A percentile compares a stretch with the other conserved stretches of the same genome.
These are phyloP conservation scores for Coelastrella sp. DNA, from an alignment of 139 green algal genomes.

Conservation along the genomic window DNA sequence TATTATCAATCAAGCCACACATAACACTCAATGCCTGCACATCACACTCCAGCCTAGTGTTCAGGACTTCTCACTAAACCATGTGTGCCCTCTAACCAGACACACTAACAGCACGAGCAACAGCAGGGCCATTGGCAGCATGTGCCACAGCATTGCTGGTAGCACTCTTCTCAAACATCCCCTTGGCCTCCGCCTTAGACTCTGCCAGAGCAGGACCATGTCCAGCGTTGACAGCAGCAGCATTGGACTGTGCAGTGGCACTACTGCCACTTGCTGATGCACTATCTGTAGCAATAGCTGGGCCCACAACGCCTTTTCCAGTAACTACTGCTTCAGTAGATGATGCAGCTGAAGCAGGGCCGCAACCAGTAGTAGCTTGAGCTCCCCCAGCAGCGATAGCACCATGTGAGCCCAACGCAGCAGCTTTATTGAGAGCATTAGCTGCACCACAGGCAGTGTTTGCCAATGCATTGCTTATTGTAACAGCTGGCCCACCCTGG, in stretches of 20 bases:
- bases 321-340: neutral
- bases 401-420: neutral
- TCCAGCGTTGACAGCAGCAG: slow-evolving; percentile 2
- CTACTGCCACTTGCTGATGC: neutral
- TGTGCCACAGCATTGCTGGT: neutral
- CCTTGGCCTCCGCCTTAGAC: neutral
- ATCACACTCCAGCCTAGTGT: no score
- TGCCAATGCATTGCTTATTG: neutral
- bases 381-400: slow-evolving; percentile 2
- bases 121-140: slow-evolving; percentile 16
- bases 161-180: slow-evolving; percentile 10
- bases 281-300: slow-evolving; percentile 20
- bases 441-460: neutral
- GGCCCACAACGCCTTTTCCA: neutral
- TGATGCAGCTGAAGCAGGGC: neutral
- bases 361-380: neutral
- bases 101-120: slow-evolving; percentile 1
- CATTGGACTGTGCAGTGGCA: slow-evolving; percentile 15
- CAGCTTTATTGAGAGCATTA: slow-evolving; percentile 1
- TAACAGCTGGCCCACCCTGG: slow-evolving; percentile 6
- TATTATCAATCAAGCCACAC: no score
- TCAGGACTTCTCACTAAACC: no score
- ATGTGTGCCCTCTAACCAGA: no score
- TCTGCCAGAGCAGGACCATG: slow-evolving; percentile 16
- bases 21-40: no score